Percentiles rank a stretch among this genome's conserved stretches.
These are phyloP conservation scores for Tylopilus sp. DNA, from an alignment of 768 basidiomycete genomes.

Conservation along the genomic window DNA sequence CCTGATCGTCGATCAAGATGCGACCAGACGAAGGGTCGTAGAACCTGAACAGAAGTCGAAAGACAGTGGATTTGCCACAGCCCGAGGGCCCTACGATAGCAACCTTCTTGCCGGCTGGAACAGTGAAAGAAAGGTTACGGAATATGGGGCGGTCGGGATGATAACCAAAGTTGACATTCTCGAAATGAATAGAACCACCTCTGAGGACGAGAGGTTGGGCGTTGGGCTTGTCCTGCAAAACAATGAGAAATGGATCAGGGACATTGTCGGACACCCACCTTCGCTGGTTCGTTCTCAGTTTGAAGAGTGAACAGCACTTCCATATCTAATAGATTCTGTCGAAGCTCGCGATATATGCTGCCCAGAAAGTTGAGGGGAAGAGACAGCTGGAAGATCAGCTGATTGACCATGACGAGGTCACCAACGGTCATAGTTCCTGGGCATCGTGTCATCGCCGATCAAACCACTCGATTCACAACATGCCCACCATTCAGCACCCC, in stretches of 20 bases:
- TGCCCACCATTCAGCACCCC: conserved; percentile 81
- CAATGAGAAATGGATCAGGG: not conserved
- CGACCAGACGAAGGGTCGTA: conserved; percentile 79
- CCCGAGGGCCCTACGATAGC: conserved; percentile 97
- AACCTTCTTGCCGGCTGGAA: conserved; percentile 95
- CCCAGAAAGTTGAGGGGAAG: conserved; percentile 96
- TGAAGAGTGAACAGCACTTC: conserved; percentile 90
- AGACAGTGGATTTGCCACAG: conserved; percentile 96
- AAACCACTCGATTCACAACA: not conserved
- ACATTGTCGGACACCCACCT: conserved; percentile 36
- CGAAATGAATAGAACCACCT: conserved; percentile 89
- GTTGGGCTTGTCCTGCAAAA: conserved; percentile 57
- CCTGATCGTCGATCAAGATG: conserved; percentile 88
- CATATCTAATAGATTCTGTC: conserved; percentile 97
- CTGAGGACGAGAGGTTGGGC: conserved; percentile 66
- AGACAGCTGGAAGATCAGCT: conserved; percentile 95
- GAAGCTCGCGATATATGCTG: conserved; percentile 94
- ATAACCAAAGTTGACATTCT: conserved; percentile 90
- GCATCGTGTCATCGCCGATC: not conserved
- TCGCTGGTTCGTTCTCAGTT: conserved; percentile 69
- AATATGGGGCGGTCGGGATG: conserved; percentile 93
- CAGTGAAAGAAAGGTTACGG: conserved; percentile 77
- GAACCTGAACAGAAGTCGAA: conserved; percentile 92
- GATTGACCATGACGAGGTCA: conserved; percentile 99
- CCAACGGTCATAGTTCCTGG: conserved; percentile 96